Conservation (phyloP, 2,329 filamentous ascomycete species). For the Claviceps humidiphila region DNA sequence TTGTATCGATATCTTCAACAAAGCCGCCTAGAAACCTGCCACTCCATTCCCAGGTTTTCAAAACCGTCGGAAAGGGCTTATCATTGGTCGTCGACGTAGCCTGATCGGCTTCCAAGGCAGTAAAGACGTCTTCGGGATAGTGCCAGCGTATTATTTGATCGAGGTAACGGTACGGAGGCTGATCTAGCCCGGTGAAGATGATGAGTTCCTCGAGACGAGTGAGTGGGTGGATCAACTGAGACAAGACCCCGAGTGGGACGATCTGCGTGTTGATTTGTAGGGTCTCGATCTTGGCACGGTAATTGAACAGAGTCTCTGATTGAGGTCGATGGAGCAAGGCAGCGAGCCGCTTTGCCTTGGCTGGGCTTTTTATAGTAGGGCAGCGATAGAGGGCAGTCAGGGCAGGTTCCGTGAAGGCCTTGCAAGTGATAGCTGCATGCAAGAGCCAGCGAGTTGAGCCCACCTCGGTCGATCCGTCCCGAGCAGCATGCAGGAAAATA, state of each 20-base stretch:
- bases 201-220: slow-evolving; percentile 57
- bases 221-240: slow-evolving; percentile 48
- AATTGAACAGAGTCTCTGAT: slow-evolving; percentile 42
- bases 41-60: slow-evolving; percentile 50
- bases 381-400: slow-evolving; percentile 58
- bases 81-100: slow-evolving; percentile 17
- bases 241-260: slow-evolving; percentile 25
- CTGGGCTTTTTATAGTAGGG: slow-evolving; percentile 44
- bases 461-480: slow-evolving; percentile 26
- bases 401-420: slow-evolving; percentile 56
- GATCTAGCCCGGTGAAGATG: slow-evolving; percentile 57
- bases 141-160: slow-evolving; percentile 50
- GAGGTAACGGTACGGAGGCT: slow-evolving; percentile 49
- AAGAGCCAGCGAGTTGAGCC: slow-evolving; percentile 50
- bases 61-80: slow-evolving; percentile 19
- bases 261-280: slow-evolving; percentile 61
- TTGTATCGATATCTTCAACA: slow-evolving; percentile 31
- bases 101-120: slow-evolving; percentile 44
- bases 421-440: slow-evolving; percentile 47
- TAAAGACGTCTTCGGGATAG: slow-evolving; percentile 54
- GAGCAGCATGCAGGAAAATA: slow-evolving; percentile 57
- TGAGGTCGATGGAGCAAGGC: slow-evolving; percentile 42
- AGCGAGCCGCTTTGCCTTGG: slow-evolving; percentile 31
- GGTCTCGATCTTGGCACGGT: slow-evolving; percentile 56
- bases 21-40: slow-evolving; percentile 35